Base-by-base conservation (phyloP, 225 moss, liverwort and hornwort genomes). In the Straminergon stramineum region DNA sequence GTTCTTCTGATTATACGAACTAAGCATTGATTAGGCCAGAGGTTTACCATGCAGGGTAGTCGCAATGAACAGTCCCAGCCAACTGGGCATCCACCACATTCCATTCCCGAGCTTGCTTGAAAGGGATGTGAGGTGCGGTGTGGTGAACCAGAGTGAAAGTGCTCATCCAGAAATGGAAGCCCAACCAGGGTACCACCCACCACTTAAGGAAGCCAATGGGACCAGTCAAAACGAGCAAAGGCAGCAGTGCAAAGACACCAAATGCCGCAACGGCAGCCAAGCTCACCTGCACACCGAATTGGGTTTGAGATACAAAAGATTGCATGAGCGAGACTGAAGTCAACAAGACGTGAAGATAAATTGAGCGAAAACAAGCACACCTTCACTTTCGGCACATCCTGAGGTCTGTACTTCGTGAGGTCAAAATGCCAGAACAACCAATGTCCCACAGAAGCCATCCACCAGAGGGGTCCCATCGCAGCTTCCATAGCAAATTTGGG, bases 91-190 rank as follows among this genome's bases (percentile, higher is more conserved):
- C 94, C 41, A 91, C 97, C 15, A 88, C 96, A 39, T 94, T 95
- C 97, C 97, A 98, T 89, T 98, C 97, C 57, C 96, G 94, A 76
- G 95, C 86, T 91, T 94, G 94, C 92, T 96, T 98, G 87, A 96
- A 98, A 28, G 95, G 97, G 86, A 98, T 98, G 87, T 98, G 97
- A 75, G 97, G 97, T 11, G 97, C 97, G 12, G 97, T 98, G 85
- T 98, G 97, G 89, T 98, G 97, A 22, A 98, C 96, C 87, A 98
- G 85, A n/a, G 97, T 98, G 90, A 98, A 98, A 31, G 97, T 98
- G 75, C 97, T 98, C 97, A 98, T 96, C 97, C 97, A 98, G 92
- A 98, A 98, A 92, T 98, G 97, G 84, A 92, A 98, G 65, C 97
- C 97, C 93, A 98, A 82, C 97, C 97, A 98, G 63, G 97, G 97